These are phyloP conservation scores for Annulohypoxylon truncatum DNA, from an alignment of 2,329 filamentous ascomycete species.

Conservation along the genomic window DNA sequence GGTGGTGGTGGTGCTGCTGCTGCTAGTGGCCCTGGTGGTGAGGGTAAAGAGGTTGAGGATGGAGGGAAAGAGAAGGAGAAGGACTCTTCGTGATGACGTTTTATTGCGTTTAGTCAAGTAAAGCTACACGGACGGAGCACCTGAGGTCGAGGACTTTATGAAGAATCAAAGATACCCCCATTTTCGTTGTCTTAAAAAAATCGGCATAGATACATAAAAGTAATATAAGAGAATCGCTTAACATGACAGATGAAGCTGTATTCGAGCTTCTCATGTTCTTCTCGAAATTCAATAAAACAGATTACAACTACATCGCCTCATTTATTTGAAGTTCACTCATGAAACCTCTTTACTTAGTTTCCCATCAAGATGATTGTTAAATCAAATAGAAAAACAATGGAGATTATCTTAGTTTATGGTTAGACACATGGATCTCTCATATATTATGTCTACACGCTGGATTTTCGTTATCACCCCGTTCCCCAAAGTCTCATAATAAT, in stretches of 20 bases:
- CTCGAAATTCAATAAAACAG: no score
- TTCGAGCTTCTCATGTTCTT: no score
- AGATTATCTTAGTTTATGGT: not conserved
- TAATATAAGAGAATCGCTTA: not conserved
- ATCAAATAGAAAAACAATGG: no score
- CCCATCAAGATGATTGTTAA: no score
- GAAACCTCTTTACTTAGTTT: no score
- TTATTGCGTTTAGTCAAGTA: not conserved
- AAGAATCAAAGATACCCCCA: slow-evolving; percentile 25
- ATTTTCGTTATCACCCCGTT: not conserved
- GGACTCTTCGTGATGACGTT: not conserved
- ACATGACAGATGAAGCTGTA: no score
- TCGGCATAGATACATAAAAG: not conserved
- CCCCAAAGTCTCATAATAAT: not conserved
- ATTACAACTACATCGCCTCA: no score
- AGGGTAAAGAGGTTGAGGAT: slow-evolving; percentile 9
- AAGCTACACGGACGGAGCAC: not conserved
- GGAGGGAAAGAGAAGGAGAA: slow-evolving; percentile 11
- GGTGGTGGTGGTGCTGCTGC: no score
- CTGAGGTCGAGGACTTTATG: not conserved
- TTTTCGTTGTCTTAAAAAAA: not conserved
- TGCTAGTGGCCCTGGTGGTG: not conserved
- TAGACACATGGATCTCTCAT: not conserved
- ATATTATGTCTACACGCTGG: not conserved
- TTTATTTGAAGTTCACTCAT: no score